phyloP scores from a whole-genome alignment of 768 basidiomycete species.

The Clitopilus passeckerianus region DNA sequence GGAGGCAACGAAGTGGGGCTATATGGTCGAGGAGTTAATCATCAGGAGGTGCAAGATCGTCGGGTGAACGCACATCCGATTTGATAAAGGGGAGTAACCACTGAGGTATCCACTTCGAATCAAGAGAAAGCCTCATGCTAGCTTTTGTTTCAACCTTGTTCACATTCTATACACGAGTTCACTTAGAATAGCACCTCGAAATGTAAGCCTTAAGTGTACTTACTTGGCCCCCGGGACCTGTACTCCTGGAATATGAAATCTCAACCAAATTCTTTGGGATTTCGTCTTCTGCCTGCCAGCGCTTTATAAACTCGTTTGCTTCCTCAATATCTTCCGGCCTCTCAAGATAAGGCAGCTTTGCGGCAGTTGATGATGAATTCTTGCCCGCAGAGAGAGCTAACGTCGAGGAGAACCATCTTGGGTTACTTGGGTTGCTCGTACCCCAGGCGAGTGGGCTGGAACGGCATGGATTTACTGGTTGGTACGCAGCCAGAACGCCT shows the following conservation, averaged over 20 bases:
- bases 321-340: constrained; percentile 35
- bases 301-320: constrained; percentile 51
- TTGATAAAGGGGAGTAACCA: constrained; percentile 54
- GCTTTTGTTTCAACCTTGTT: constrained; percentile 89
- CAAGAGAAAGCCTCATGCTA: constrained; percentile 53
- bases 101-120: constrained; percentile 50
- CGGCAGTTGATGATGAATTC: constrained; percentile 34
- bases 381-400: neutral
- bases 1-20: constrained; percentile 69
- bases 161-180: constrained; percentile 52
- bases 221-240: constrained; percentile 84
- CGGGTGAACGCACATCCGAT: constrained; percentile 36
- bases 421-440: neutral
- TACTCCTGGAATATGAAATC: constrained; percentile 70
- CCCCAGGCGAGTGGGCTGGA: neutral
- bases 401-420: neutral
- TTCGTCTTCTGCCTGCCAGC: constrained; percentile 35
- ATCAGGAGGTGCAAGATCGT: neutral
- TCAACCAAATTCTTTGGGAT: constrained; percentile 53
- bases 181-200: neutral
- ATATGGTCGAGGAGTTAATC: constrained; percentile 1
- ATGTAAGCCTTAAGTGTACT: constrained; percentile 7
- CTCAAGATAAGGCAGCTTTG: constrained; percentile 27
- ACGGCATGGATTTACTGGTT: too few relatives aligned
- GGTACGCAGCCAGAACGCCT: too few relatives aligned